Percentiles rank a stretch among this genome's conserved stretches.
These are phyloP conservation scores for Termitomyces sp. DNA, from an alignment of 768 basidiomycete genomes.

Conservation along the genomic window DNA sequence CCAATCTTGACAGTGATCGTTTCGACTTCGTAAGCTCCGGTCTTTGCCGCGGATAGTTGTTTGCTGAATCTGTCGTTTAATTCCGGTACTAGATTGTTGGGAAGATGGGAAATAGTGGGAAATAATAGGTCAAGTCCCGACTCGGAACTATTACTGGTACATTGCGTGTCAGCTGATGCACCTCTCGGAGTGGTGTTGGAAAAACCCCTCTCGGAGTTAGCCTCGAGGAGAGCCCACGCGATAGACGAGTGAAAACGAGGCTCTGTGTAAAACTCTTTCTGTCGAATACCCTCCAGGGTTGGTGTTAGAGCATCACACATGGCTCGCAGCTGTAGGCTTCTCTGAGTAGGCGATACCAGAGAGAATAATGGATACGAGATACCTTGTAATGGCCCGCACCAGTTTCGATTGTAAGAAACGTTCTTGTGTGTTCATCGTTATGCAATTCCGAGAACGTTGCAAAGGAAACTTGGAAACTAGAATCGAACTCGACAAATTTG, in stretches of 20 bases:
- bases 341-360: not conserved
- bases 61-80: conserved; percentile 46
- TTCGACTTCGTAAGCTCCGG: conserved; percentile 47
- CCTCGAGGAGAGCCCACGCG: conserved; percentile 74
- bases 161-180: conserved; percentile 5
- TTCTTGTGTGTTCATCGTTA: conserved; percentile 78
- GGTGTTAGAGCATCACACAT: conserved; percentile 56
- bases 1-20: conserved; percentile 65
- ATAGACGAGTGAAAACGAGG: conserved; percentile 89
- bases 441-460: conserved; percentile 61
- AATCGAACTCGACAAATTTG: not conserved
- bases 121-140: conserved; percentile 22
- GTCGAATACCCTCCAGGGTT: conserved; percentile 52
- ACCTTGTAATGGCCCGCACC: conserved; percentile 84
- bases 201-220: not conserved
- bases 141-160: conserved; percentile 8
- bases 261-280: conserved; percentile 72
- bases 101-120: conserved; percentile 47
- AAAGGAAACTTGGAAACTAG: conserved; percentile 71
- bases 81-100: conserved; percentile 35
- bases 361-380: conserved; percentile 3
- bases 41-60: conserved; percentile 33
- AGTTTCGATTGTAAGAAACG: conserved; percentile 76
- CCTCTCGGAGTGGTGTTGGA: conserved; percentile 1
- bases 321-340: conserved; percentile 44